Evolutionary conservation across 2,329 filamentous ascomycete species (phyloP).

Genomic region (Claviceps citrina): DNA sequence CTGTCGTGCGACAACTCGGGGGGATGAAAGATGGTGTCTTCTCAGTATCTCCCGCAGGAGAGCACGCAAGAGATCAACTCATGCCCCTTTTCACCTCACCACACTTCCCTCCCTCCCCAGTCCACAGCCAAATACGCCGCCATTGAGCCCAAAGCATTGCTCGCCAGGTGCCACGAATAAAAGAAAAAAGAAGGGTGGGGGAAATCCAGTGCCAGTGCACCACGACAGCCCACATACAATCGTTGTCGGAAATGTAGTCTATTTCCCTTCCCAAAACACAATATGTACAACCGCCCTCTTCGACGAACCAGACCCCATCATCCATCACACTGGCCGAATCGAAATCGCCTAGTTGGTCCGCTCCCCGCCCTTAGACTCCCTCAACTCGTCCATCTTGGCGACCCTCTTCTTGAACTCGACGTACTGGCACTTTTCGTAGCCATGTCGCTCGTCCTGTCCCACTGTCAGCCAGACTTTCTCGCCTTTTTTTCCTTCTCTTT

Average conservation of each 20-base stretch:
- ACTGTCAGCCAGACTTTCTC: conserved; percentile 3
- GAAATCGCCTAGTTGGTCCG: conserved; percentile 56
- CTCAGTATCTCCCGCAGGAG: no score
- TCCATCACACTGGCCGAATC: neutral
- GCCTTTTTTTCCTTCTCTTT: neutral
- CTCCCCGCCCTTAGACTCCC: conserved; percentile 67
- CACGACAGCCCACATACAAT: neutral
- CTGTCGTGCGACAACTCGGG: neutral
- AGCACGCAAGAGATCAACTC: no score
- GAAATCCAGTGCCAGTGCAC: neutral
- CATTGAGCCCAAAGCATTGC: neutral
- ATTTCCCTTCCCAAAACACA: neutral
- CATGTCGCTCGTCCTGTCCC: conserved; percentile 77
- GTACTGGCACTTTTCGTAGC: conserved; percentile 99
- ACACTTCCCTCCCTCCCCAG: neutral
- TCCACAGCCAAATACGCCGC: neutral
- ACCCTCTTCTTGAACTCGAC: conserved; percentile 97
- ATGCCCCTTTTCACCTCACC: neutral
- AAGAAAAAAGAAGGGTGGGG: no score
- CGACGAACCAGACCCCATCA: neutral
- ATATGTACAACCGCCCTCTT: conserved; percentile 4
- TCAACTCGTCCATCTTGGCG: conserved; percentile 94
- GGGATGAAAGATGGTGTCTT: no score
- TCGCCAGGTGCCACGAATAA: no score
- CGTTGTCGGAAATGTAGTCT: neutral